Evolutionary conservation across 1,284 basidiomycete genomes (phyloP).

Genomic region (Tilletia caries): DNA sequence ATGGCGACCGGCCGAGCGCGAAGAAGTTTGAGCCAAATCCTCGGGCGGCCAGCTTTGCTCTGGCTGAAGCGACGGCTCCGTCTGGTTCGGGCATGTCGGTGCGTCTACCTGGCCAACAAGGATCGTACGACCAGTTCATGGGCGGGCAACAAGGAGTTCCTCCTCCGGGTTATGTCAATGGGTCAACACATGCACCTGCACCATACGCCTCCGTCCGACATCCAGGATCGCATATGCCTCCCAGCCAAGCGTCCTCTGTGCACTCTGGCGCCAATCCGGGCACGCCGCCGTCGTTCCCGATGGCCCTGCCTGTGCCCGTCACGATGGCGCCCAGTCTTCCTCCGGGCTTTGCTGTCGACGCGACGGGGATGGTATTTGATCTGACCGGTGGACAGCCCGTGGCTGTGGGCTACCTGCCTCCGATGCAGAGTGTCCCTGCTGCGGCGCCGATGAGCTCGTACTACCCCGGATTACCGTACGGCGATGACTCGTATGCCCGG

Average conservation of each 20-base stretch:
- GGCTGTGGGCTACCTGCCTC: constrained; percentile 8
- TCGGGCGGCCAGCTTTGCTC: neutral
- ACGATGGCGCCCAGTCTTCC: neutral
- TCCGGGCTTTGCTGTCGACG: constrained; percentile 11
- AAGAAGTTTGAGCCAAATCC: constrained; percentile 2
- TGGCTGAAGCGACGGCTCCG: neutral
- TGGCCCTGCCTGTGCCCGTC: neutral
- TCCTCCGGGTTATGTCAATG: no score
- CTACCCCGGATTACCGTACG: neutral
- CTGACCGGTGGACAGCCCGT: constrained; percentile 6
- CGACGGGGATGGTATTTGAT: constrained; percentile 10
- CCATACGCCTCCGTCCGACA: no score
- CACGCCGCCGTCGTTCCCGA: constrained; percentile 2
- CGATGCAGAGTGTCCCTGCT: neutral
- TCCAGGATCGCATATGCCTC: no score
- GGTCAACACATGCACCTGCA: no score
- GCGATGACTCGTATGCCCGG: neutral
- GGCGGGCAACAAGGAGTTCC: neutral
- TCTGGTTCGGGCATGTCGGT: neutral
- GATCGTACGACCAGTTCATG: no score
- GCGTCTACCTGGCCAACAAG: neutral
- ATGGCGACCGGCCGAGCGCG: neutral
- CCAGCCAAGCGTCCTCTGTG: neutral
- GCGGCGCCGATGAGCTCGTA: constrained; percentile 2
- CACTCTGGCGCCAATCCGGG: neutral